phyloP scores from a whole-genome alignment of 176 grass and related monocot species.

The Eremochloa ophiuroides region DNA sequence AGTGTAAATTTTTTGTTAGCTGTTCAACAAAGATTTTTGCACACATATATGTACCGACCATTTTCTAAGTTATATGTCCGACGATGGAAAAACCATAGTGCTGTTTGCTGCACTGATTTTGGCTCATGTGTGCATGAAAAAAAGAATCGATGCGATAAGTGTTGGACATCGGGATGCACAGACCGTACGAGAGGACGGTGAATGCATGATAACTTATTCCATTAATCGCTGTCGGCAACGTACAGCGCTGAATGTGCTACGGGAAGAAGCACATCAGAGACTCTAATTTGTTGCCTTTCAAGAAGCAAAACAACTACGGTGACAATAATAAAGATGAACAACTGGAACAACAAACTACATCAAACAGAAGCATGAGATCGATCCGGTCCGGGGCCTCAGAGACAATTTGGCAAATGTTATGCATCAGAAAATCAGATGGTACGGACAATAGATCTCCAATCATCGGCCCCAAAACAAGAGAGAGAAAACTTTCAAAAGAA shows the following conservation, averaged over 20 bases:
- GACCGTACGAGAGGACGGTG: background rate
- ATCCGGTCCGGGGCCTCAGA: constrained; percentile 28
- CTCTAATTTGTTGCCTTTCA: constrained; percentile 72
- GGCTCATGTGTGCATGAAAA: too few species aligned
- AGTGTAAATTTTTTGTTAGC: background rate
- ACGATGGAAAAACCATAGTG: too few species aligned
- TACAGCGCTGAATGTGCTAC: constrained; percentile 74
- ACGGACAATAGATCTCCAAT: constrained; percentile 45
- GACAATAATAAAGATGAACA: rapidly evolving
- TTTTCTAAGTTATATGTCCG: background rate
- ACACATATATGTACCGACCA: background rate
- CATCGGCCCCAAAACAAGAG: background rate
- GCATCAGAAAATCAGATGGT: constrained; percentile 58
- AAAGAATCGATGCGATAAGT: too few species aligned
- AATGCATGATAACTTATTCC: constrained; percentile 44
- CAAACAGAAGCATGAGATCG: background rate
- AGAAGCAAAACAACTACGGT: background rate
- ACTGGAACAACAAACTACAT: background rate
- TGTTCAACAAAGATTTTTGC: background rate
- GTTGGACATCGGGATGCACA: constrained; percentile 38
- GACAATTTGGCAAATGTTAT: background rate
- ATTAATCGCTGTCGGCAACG: constrained; percentile 64
- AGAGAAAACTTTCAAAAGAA: background rate
- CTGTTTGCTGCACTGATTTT: too few species aligned
- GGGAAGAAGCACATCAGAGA: constrained; percentile 56